Conservation (phyloP, 129 eudicot species). For the Chrysanthemum lavandulifolium region DNA sequence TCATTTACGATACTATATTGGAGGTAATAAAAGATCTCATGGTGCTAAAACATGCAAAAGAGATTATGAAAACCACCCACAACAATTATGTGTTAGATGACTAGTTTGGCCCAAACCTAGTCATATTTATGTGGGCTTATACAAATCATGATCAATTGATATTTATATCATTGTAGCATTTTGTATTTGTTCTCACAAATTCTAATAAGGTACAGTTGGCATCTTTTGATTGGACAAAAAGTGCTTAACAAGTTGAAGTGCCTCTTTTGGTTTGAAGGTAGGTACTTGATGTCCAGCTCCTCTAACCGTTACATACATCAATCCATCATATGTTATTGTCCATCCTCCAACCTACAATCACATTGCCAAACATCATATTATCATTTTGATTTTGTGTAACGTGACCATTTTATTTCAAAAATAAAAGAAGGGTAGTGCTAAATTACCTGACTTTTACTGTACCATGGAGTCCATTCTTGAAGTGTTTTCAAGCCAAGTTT, state of each 20-base stretch:
- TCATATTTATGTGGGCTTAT: slow-evolving; percentile 11
- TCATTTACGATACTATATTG: too few relatives aligned
- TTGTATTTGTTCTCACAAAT: not conserved
- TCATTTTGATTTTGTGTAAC: not conserved
- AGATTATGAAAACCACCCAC: not conserved
- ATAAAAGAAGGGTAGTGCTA: not conserved
- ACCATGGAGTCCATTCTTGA: slow-evolving; percentile 91
- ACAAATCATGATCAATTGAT: slow-evolving; percentile 4
- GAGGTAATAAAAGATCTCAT: not conserved
- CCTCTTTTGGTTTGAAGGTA: slow-evolving; percentile 67
- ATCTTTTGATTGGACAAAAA: slow-evolving; percentile 56
- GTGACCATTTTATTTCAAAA: not conserved
- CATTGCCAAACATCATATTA: not conserved
- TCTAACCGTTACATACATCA: slow-evolving; percentile 72
- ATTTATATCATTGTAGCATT: not conserved
- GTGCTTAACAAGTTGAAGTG: slow-evolving; percentile 60
- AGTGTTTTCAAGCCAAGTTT: slow-evolving; percentile 63
- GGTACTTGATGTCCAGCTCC: slow-evolving; percentile 99
- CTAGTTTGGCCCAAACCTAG: too few relatives aligned
- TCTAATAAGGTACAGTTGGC: slow-evolving; percentile 48
- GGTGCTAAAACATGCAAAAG: not conserved
- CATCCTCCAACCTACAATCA: slow-evolving; percentile 78
- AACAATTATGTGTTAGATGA: too few relatives aligned
- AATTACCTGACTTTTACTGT: slow-evolving; percentile 58
- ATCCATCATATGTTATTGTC: slow-evolving; percentile 69